Evolutionary conservation across 805 yeast species (phyloP), one percentile per base, ranked within the genome.

Genomic region (Yarrowia sp.): DNA sequence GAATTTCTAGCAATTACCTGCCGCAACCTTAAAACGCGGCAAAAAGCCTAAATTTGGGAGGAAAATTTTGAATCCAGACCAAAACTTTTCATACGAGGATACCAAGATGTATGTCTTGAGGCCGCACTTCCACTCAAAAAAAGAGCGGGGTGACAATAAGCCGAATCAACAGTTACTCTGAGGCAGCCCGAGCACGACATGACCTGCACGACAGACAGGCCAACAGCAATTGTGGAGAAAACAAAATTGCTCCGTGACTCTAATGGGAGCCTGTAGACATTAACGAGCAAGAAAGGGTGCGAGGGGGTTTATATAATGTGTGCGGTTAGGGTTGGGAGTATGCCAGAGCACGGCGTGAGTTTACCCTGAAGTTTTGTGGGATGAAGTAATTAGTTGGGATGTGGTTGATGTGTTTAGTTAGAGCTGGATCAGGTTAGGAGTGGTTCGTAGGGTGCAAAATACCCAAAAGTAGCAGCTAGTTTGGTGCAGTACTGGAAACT

Each of bases 131-230:
- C 35, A 42, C 61, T 42, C 36, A 42, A 56, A n/a, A n/a, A n/a
- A 29, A 41, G 55, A 38, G 55, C 61, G 49, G 55, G 55, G 56
- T 56, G 55, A 29, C 49, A 41, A 41, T 56, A 21, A 56, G 61
- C 61, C 61, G 61, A 55, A 55, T 55, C 61, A 55, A 55, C 61
- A 55, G 47, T 55, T 55, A 55, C 13, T 55, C 61, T 55, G 47
- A 55, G 61, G 47, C 61, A 55, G 35, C 61, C 61, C 61, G 61
- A 55, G 61, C 61, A 55, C 61, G 61, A 55, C n/a, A 38, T 55
- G 61, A 55, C 61, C 46, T 27, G 47, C 61, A 55, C 61, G 47
- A 55, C 61, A 55, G 61, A 9, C 47, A 27, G 47, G 61, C 61
- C 61, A 55, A 55, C 61, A 55, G 47, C 61, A 55, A 39, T 29